A percentile compares a stretch with the other conserved stretches of the same genome.
Conservation (phyloP, 192 early-diverging fungal species). For the Entomortierella lignicola region DNA sequence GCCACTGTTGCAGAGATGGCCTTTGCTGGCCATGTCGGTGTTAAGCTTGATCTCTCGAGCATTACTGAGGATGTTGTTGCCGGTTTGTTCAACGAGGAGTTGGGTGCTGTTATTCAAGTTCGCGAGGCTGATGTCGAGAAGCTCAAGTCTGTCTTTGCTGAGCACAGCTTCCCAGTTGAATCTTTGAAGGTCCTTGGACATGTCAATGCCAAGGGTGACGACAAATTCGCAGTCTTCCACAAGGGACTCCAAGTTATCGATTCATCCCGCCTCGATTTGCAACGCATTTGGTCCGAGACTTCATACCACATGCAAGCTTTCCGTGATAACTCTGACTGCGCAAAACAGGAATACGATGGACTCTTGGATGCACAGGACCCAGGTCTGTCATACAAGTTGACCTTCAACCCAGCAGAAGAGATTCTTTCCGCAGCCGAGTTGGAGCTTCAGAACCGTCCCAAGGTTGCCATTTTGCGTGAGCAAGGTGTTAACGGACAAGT, state of each 20-base stretch:
- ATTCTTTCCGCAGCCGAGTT: slow-evolving; percentile 47
- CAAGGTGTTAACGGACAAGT: slow-evolving; percentile 97
- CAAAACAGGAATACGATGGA: slow-evolving; percentile 83
- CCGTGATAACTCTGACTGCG: slow-evolving; percentile 91
- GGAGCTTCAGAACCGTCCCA: slow-evolving; percentile 62
- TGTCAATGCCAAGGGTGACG: slow-evolving; percentile 64
- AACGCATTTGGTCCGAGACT: slow-evolving; percentile 90
- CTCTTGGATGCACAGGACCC: slow-evolving; percentile 78
- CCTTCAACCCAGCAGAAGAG: slow-evolving; percentile 78
- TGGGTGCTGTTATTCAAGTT: slow-evolving; percentile 97
- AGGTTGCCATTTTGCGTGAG: slow-evolving; percentile 95
- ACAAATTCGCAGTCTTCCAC: slow-evolving; percentile 64
- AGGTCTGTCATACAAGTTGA: slow-evolving; percentile 83
- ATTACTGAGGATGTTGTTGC: slow-evolving; percentile 59
- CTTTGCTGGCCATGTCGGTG: slow-evolving; percentile 94
- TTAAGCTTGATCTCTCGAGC: slow-evolving; percentile 72
- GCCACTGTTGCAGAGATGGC: slow-evolving; percentile 94
- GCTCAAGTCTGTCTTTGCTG: slow-evolving; percentile 62
- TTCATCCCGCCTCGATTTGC: slow-evolving; percentile 72
- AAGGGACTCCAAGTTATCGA: slow-evolving; percentile 62
- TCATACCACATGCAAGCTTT: slow-evolving; percentile 91
- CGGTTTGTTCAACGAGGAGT: slow-evolving; percentile 96
- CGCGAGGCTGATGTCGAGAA: slow-evolving; percentile 64
- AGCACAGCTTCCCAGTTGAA: slow-evolving; percentile 64
- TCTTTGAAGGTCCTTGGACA: slow-evolving; percentile 68